These are phyloP conservation scores for Parietichytrium sp. DNA, from an alignment of 108 stramenopile genomes.

Conservation along the genomic window DNA sequence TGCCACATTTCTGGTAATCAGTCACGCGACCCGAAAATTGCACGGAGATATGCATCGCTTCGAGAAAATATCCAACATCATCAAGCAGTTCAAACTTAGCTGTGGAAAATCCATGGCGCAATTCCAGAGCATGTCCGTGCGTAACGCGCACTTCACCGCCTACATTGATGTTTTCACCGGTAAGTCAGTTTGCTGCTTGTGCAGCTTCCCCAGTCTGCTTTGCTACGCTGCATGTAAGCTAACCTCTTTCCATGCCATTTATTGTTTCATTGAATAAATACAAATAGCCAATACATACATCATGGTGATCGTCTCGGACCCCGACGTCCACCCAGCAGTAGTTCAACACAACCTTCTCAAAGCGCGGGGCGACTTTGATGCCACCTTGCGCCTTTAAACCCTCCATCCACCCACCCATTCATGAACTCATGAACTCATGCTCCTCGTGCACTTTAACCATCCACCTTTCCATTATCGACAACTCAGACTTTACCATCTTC, in stretches of 20 bases:
- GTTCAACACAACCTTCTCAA: conserved; percentile 12
- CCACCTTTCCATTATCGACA: too few species aligned
- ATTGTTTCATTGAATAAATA: too few species aligned
- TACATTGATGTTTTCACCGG: conserved; percentile 92
- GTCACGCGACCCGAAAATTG: conserved; percentile 72
- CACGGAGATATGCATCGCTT: conserved; percentile 95
- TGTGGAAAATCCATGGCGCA: conserved; percentile 90
- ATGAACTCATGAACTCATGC: too few species aligned
- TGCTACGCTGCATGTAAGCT: too few species aligned
- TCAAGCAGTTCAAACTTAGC: conserved; percentile 97
- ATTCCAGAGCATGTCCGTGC: conserved; percentile 94
- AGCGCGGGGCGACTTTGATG: neutral
- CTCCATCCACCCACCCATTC: too few species aligned
- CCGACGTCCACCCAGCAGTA: conserved; percentile 53
- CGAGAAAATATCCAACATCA: conserved; percentile 98
- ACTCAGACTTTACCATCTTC: too few species aligned
- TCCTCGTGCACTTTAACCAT: too few species aligned
- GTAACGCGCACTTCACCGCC: conserved; percentile 81
- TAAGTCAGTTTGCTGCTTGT: too few species aligned
- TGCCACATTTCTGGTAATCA: conserved; percentile 94
- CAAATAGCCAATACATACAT: conserved; percentile 95
- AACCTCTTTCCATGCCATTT: too few species aligned
- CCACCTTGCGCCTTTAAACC: neutral
- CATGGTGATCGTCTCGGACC: conserved; percentile 90
- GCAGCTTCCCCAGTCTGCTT: too few species aligned